Percentiles rank a stretch among this genome's conserved stretches.
Conservation (phyloP, 176 grass and related monocot genomes). For the Triticum timopheevii region DNA sequence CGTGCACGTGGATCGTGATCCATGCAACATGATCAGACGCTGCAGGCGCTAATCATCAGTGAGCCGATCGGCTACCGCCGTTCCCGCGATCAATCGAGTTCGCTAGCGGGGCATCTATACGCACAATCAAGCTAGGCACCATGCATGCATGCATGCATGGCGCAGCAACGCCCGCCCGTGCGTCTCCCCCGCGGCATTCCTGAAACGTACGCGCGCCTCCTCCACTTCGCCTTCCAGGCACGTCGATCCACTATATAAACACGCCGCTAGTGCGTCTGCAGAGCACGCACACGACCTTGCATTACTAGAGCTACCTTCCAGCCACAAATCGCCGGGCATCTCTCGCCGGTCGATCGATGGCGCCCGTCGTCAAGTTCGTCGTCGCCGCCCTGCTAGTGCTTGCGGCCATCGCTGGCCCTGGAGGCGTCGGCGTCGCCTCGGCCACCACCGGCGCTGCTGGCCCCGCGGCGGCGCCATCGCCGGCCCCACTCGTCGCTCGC, state of each 20-base stretch:
- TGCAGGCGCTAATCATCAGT: neutral
- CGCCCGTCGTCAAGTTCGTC: neutral
- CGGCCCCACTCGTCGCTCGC: neutral
- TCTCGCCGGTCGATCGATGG: neutral
- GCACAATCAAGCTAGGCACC: neutral
- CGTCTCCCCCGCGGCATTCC: neutral
- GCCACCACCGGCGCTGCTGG: neutral
- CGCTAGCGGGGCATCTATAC: neutral
- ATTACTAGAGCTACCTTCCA: neutral
- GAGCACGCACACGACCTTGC: neutral
- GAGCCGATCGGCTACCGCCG: neutral
- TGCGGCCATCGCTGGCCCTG: neutral
- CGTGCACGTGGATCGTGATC: too few relatives aligned
- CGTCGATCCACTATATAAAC: neutral
- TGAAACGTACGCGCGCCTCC: neutral
- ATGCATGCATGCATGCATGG: neutral
- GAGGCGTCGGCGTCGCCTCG: neutral
- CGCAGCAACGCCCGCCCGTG: neutral
- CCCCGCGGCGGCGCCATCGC: neutral
- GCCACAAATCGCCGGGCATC: neutral
- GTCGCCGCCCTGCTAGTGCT: neutral
- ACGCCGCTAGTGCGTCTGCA: neutral
- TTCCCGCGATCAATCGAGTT: neutral
- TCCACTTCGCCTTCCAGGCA: neutral
- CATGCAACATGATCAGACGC: too few relatives aligned